Percentiles rank a stretch among this genome's conserved stretches.
Evolutionary conservation across 495 filamentous ascomycete species (phyloP).

Genomic region (Saxophila tyrrhenica): DNA sequence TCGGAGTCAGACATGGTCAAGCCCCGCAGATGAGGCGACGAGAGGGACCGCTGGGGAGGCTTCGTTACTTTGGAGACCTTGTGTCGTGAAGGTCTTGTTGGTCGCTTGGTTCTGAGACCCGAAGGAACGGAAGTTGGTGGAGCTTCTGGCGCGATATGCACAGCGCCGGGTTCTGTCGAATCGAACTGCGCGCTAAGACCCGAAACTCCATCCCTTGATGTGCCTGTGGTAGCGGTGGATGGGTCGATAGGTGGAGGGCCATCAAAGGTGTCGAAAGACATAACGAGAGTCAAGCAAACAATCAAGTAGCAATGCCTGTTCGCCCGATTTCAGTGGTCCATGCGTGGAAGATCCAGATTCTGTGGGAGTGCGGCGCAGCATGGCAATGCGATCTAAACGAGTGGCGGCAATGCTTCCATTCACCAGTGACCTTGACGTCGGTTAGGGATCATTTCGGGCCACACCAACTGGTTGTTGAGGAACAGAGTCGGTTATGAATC

Average conservation of each 20-base stretch:
- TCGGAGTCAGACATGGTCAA: constrained; percentile 26
- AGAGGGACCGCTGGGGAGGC: constrained; percentile 4
- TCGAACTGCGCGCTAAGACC: background rate
- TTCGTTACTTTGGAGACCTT: constrained; percentile 2
- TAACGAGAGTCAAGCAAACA: background rate
- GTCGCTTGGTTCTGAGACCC: background rate
- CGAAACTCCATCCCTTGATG: background rate
- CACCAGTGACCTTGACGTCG: background rate
- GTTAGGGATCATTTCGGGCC: background rate
- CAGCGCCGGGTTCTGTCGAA: background rate
- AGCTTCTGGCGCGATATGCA: background rate
- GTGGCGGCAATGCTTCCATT: background rate
- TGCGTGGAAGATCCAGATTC: background rate
- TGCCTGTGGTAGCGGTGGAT: background rate
- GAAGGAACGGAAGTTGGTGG: background rate
- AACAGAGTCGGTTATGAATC: background rate
- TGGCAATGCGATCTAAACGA: background rate
- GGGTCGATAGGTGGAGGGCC: background rate
- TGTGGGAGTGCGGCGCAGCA: background rate
- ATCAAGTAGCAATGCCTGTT: background rate
- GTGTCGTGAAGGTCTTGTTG: background rate
- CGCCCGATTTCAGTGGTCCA: background rate
- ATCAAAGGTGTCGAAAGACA: background rate
- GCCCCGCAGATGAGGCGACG: constrained; percentile 10
- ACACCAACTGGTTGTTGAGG: background rate